Conservation (phyloP, 306 rosid species). For the Styphnolobium japonicum region DNA sequence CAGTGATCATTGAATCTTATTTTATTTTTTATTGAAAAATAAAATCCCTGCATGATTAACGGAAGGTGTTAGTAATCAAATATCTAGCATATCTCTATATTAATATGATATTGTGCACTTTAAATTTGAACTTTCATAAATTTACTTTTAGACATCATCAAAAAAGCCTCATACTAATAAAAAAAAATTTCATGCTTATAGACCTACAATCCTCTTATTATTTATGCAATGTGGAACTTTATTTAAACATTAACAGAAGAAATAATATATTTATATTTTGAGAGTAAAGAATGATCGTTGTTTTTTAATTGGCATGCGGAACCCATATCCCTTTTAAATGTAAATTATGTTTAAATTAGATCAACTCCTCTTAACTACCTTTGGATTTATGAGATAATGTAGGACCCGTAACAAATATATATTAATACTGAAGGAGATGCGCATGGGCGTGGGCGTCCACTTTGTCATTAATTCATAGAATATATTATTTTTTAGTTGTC, state of each 20-base stretch:
- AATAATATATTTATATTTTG: background rate
- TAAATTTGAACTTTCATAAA: too few species aligned
- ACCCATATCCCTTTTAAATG: background rate
- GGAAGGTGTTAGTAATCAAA: too few species aligned
- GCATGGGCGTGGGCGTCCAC: background rate
- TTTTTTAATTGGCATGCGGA: background rate
- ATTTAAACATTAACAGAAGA: background rate
- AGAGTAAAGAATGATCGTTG: background rate
- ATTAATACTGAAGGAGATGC: background rate
- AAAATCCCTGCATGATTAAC: background rate
- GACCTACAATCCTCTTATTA: too few species aligned
- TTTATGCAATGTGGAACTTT: too few species aligned
- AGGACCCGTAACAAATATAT: background rate
- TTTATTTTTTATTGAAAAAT: background rate
- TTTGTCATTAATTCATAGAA: background rate
- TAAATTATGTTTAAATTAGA: background rate
- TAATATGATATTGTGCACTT: too few species aligned
- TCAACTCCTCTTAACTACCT: constrained; percentile 21
- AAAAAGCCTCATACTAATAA: too few species aligned
- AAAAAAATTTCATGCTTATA: too few species aligned
- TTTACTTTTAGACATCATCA: too few species aligned
- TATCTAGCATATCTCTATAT: too few species aligned
- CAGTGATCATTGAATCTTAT: background rate
- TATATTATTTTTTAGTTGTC: background rate
- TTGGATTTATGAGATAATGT: background rate